Evolutionary conservation across 2,329 filamentous ascomycete genomes (phyloP).

Genomic region (Fusarium sp.): DNA sequence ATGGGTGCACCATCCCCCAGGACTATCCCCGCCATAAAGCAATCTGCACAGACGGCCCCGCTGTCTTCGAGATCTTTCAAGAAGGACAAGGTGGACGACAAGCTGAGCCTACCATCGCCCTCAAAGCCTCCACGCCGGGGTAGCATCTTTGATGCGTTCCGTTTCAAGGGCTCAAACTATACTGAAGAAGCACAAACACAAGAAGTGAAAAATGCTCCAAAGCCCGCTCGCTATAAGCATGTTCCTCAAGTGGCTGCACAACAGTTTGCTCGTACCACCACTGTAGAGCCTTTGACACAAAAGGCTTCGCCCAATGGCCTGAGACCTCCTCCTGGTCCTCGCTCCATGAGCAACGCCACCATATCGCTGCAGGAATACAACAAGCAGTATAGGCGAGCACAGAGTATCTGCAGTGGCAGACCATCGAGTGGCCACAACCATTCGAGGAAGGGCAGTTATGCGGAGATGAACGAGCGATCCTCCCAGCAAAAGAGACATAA

Average conservation of each 20-base stretch:
- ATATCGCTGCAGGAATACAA: conserved; percentile 51
- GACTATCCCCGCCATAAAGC: conserved; percentile 2
- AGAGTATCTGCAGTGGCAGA: conserved; percentile 47
- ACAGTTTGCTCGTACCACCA: conserved; percentile 66
- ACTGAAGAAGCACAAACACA: conserved; percentile 35
- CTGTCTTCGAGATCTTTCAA: conserved; percentile 18
- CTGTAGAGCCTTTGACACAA: conserved; percentile 52
- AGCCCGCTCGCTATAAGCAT: conserved; percentile 56
- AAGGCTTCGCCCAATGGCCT: conserved; percentile 57
- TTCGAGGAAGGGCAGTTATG: conserved; percentile 49
- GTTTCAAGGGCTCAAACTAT: conserved; percentile 44
- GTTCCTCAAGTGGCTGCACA: conserved; percentile 65
- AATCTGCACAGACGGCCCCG: not conserved
- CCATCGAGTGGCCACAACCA: conserved; percentile 53
- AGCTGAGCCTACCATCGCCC: conserved; percentile 1
- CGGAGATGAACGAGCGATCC: conserved; percentile 47
- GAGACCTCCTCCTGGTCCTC: conserved; percentile 40
- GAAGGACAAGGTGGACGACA: conserved; percentile 22
- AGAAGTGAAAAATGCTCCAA: conserved; percentile 25
- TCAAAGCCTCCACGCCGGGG: conserved; percentile 28
- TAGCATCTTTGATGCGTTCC: conserved; percentile 41
- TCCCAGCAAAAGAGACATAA: conserved; percentile 14
- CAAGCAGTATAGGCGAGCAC: conserved; percentile 52
- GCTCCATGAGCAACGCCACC: conserved; percentile 39
- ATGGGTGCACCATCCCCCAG: conserved; percentile 24